phyloP scores from a whole-genome alignment of 495 filamentous ascomycete genomes.

The Cercophora newfieldiana region DNA sequence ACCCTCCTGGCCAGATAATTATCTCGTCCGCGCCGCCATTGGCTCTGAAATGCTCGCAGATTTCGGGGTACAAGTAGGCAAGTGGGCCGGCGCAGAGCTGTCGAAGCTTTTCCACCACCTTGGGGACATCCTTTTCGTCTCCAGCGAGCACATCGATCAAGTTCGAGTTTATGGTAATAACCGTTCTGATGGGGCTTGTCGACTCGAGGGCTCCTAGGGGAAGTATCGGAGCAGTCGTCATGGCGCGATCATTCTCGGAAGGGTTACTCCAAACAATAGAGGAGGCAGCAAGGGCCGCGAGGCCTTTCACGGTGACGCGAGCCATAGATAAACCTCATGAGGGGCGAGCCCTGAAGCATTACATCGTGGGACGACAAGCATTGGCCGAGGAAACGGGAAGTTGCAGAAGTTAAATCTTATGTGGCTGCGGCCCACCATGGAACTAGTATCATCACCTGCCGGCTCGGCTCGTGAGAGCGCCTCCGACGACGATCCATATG shows the following conservation, averaged over 20 bases:
- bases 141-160: conserved; percentile 22
- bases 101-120: conserved; percentile 21
- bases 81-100: conserved; percentile 19
- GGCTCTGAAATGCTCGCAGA: conserved; percentile 18
- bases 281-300: background rate
- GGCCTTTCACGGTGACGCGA: background rate
- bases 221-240: background rate
- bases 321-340: background rate
- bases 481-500: background rate
- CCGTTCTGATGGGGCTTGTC: conserved; percentile 18
- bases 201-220: background rate
- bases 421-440: background rate
- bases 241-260: background rate
- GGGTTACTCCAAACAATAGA: background rate
- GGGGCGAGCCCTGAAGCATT: background rate
- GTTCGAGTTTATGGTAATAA: conserved; percentile 20
- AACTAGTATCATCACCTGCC: background rate
- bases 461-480: background rate
- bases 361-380: background rate
- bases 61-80: conserved; percentile 21
- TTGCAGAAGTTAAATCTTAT: background rate
- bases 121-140: conserved; percentile 20
- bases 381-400: background rate
- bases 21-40: background rate
- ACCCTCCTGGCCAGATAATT: conserved; percentile 8